Conservation (phyloP, 2,329 filamentous ascomycete species). For the Coniochaeta sp. region DNA sequence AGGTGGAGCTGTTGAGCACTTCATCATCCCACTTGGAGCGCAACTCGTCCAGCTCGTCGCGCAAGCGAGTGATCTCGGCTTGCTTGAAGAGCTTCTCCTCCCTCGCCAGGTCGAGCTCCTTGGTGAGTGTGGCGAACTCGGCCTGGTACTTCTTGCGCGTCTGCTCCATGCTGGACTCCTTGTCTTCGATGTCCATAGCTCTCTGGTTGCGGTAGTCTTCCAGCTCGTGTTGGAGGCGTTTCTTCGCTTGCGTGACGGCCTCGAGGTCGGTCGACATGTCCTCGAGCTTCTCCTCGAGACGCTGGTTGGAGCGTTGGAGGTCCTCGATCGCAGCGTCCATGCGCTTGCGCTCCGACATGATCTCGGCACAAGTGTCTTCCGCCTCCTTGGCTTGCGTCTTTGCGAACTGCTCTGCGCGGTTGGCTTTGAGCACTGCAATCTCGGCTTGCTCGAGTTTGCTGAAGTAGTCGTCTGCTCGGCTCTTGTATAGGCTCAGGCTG, state of each 20-base stretch:
- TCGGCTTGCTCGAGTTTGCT: slow-evolving; percentile 95
- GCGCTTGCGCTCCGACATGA: slow-evolving; percentile 87
- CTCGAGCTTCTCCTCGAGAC: slow-evolving; percentile 84
- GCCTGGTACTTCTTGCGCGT: slow-evolving; percentile 95
- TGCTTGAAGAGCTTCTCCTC: slow-evolving; percentile 84
- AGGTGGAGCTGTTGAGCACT: slow-evolving; percentile 93
- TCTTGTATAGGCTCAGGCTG: slow-evolving; percentile 84
- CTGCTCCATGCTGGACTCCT: slow-evolving; percentile 92
- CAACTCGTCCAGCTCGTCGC: slow-evolving; percentile 93
- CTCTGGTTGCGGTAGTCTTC: slow-evolving; percentile 95
- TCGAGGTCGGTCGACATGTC: slow-evolving; percentile 88
- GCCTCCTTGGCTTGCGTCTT: slow-evolving; percentile 84
- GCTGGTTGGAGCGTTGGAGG: slow-evolving; percentile 80
- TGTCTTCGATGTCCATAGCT: slow-evolving; percentile 94
- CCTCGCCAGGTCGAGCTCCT: slow-evolving; percentile 87
- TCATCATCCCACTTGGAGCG: slow-evolving; percentile 98
- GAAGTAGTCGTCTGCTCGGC: slow-evolving; percentile 91
- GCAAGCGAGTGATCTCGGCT: slow-evolving; percentile 75
- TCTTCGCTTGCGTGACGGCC: slow-evolving; percentile 79
- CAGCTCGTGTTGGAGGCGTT: slow-evolving; percentile 90
- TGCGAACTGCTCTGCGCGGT: slow-evolving; percentile 87
- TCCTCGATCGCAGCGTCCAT: slow-evolving; percentile 86
- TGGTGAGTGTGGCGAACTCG: slow-evolving; percentile 81
- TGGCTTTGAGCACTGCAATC: slow-evolving; percentile 88
- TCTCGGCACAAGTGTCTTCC: slow-evolving; percentile 81